phyloP scores from a whole-genome alignment of 371 early-diverging fungal genomes.

The Mucor plumbeus region DNA sequence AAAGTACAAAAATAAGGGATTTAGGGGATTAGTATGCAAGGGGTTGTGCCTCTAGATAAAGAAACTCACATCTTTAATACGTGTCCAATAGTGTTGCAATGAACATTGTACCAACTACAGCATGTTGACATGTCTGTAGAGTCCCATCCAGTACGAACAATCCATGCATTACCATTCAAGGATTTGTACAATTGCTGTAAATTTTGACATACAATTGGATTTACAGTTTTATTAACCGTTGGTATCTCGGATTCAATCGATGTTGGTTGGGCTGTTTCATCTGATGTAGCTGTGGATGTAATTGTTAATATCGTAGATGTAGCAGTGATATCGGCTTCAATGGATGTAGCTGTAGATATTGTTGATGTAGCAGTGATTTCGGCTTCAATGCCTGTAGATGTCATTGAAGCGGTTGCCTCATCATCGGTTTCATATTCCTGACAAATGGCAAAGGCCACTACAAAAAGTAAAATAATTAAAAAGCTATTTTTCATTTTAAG shows the following conservation, averaged over 20 bases:
- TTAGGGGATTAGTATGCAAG: slow-evolving; percentile 14
- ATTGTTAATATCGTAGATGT: too few relatives aligned
- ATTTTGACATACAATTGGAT: slow-evolving; percentile 34
- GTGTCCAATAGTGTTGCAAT: slow-evolving; percentile 40
- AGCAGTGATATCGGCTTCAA: neutral
- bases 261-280: neutral
- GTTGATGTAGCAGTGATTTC: neutral
- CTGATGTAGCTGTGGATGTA: neutral
- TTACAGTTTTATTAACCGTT: slow-evolving; percentile 14
- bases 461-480: neutral
- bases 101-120: slow-evolving; percentile 49
- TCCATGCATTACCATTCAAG: slow-evolving; percentile 45
- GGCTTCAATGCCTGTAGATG: neutral
- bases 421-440: neutral
- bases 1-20: neutral
- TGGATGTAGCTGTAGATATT: neutral
- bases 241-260: neutral
- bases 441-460: neutral
- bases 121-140: slow-evolving; percentile 48
- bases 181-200: slow-evolving; percentile 39
- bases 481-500: neutral
- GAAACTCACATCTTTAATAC: slow-evolving; percentile 45
- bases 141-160: slow-evolving; percentile 45
- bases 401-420: neutral
- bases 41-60: neutral